Evolutionary conservation across 768 basidiomycete genomes (phyloP).

Genomic region (Candolleomyces eurysporus): DNA sequence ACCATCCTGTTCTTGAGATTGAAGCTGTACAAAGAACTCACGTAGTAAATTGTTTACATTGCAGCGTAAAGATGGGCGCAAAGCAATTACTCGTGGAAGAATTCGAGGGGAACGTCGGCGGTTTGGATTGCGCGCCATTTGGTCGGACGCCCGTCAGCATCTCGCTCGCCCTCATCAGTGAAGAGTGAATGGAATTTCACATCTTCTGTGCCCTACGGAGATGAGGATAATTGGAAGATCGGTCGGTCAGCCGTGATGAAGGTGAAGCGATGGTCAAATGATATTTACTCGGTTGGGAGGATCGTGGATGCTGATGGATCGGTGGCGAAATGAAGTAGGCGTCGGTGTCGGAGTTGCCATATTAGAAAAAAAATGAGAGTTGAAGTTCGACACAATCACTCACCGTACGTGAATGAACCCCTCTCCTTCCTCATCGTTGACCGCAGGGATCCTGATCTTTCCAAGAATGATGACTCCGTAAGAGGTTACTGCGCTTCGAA

Average conservation of each 20-base stretch:
- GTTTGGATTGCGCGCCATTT: constrained; percentile 68
- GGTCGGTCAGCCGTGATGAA: too few relatives aligned
- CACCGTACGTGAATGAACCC: constrained; percentile 75
- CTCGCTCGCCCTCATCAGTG: constrained; percentile 54
- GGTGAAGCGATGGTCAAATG: constrained; percentile 7
- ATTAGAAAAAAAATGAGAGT: too few relatives aligned
- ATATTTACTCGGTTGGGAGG: constrained; percentile 63
- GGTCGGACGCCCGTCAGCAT: constrained; percentile 46
- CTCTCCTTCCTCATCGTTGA: constrained; percentile 58
- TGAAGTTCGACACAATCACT: constrained; percentile 10
- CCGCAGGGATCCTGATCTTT: constrained; percentile 69
- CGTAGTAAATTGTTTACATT: neutral
- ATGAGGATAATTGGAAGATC: neutral
- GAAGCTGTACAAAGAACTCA: too few relatives aligned
- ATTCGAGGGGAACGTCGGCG: constrained; percentile 54
- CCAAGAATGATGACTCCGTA: constrained; percentile 74
- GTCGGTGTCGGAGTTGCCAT: neutral
- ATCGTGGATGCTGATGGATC: constrained; percentile 60
- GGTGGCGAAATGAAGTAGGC: neutral
- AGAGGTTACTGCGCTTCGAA: constrained; percentile 55
- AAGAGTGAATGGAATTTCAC: constrained; percentile 71
- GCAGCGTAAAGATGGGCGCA: neutral
- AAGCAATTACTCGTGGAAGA: constrained; percentile 65
- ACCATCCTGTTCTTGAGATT: too few relatives aligned
- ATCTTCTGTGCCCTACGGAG: constrained; percentile 56